Percentiles rank a stretch among this genome's conserved stretches.
phyloP scores from a whole-genome alignment of 768 basidiomycete species.

The Boletellus ananiceps region DNA sequence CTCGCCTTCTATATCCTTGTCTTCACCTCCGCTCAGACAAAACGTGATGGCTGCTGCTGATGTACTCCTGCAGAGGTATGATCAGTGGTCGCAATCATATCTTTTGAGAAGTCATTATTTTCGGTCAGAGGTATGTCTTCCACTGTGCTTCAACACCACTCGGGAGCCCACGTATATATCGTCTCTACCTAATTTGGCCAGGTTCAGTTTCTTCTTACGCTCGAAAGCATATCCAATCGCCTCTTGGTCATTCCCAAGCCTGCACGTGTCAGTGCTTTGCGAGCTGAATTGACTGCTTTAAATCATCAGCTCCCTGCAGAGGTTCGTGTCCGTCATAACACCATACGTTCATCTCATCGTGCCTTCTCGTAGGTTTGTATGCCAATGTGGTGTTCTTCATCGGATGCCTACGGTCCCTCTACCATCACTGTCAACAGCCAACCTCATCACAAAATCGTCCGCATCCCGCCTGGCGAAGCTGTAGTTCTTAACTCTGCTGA shows the following conservation, averaged over 20 bases:
- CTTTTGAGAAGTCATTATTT: constrained; percentile 84
- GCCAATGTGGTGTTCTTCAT: constrained; percentile 82
- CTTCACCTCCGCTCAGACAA: constrained; percentile 42
- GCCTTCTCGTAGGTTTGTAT: constrained; percentile 61
- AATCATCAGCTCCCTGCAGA: constrained; percentile 97
- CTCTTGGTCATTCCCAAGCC: constrained; percentile 89
- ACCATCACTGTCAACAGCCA: constrained; percentile 35
- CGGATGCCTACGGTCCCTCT: constrained; percentile 47
- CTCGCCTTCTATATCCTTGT: constrained; percentile 60
- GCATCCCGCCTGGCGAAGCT: constrained; percentile 95
- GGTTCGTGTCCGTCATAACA: constrained; percentile 40
- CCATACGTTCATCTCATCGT: not conserved
- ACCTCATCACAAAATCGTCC: constrained; percentile 91
- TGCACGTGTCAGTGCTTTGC: constrained; percentile 91
- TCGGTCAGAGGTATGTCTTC: constrained; percentile 68
- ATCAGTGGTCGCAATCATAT: constrained; percentile 58
- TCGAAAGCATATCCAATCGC: constrained; percentile 91
- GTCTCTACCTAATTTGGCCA: constrained; percentile 25
- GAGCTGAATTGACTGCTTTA: constrained; percentile 91
- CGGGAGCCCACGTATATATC: not conserved
- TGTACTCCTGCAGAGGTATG: constrained; percentile 62
- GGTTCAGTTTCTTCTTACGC: constrained; percentile 80
- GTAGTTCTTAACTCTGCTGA: constrained; percentile 98
- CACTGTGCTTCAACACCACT: not conserved
- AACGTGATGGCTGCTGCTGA: constrained; percentile 46